These are phyloP conservation scores for Globisporangium spiculum DNA, from an alignment of 352 stramenopile genomes.

Conservation along the genomic window DNA sequence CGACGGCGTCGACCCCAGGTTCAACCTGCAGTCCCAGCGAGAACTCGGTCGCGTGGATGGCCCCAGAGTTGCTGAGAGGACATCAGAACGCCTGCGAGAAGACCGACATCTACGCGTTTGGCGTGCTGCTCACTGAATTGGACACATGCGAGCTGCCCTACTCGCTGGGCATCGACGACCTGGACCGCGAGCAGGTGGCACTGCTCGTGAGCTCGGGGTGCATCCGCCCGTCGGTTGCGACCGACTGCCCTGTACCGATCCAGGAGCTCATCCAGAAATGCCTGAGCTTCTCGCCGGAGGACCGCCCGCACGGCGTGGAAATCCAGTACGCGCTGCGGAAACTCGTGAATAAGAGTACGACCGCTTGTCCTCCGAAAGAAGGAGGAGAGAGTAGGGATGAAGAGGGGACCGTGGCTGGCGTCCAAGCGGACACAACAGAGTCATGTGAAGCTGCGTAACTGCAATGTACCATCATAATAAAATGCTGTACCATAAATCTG, in stretches of 20 bases:
- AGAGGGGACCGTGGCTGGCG: neutral
- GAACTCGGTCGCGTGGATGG: slow-evolving; percentile 43
- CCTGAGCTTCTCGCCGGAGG: slow-evolving; percentile 39
- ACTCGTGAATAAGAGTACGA: slow-evolving; percentile 19
- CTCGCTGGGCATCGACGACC: slow-evolving; percentile 33
- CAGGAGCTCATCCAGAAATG: slow-evolving; percentile 44
- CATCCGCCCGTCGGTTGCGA: slow-evolving; percentile 40
- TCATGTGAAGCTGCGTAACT: neutral
- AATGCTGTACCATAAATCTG: neutral
- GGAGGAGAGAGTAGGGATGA: neutral
- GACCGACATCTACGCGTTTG: slow-evolving; percentile 45
- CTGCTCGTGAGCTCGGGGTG: slow-evolving; percentile 44
- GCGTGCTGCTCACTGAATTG: slow-evolving; percentile 54
- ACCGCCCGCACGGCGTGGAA: slow-evolving; percentile 34
- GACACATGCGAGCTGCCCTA: slow-evolving; percentile 58
- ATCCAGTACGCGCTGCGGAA: slow-evolving; percentile 42
- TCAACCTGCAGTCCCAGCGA: neutral
- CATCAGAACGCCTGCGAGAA: slow-evolving; percentile 26
- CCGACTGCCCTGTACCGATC: slow-evolving; percentile 43
- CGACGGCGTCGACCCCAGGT: slow-evolving; percentile 15
- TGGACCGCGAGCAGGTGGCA: slow-evolving; percentile 38
- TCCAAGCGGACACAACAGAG: neutral
- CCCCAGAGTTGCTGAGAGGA: slow-evolving; percentile 45
- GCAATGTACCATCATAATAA: neutral
- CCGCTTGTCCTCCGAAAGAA: neutral